Evolutionary conservation across 306 rosid genomes (phyloP).

Genomic region (Gynostemma pentaphyllum): DNA sequence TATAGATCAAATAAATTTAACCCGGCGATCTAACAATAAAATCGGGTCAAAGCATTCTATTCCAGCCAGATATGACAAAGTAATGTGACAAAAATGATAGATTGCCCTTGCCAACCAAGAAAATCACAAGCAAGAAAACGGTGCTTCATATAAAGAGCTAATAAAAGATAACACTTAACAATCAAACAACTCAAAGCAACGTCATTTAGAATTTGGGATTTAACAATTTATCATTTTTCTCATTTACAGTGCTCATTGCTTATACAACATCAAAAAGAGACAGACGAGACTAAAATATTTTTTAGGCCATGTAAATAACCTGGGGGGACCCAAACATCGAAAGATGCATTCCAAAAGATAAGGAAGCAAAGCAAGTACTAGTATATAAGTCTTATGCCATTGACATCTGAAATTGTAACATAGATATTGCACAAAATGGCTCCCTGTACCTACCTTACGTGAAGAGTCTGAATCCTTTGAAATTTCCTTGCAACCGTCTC

Average conservation of each 20-base stretch:
- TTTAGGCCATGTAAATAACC: neutral
- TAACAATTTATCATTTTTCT: neutral
- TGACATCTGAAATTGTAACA: conserved; percentile 2
- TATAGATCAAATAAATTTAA: neutral
- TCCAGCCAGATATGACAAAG: neutral
- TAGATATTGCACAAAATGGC: conserved; percentile 1
- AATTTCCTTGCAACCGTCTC: conserved; percentile 45
- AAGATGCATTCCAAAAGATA: neutral
- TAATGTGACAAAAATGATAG: neutral
- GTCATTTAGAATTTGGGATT: neutral
- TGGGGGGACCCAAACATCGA: neutral
- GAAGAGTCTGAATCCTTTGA: conserved; percentile 26
- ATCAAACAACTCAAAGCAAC: neutral
- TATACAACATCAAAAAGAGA: neutral
- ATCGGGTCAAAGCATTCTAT: neutral
- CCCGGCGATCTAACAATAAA: neutral
- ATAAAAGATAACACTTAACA: neutral
- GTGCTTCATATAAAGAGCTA: neutral
- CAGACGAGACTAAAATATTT: neutral
- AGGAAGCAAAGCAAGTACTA: neutral
- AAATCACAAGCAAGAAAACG: neutral
- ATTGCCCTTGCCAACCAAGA: neutral
- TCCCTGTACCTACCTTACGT: conserved; percentile 50
- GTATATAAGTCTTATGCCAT: neutral
- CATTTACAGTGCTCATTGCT: neutral